Percentiles rank a stretch among this genome's conserved stretches.
These are phyloP conservation scores for Penicillium angulare DNA, from an alignment of 495 filamentous ascomycete species.

Conservation along the genomic window DNA sequence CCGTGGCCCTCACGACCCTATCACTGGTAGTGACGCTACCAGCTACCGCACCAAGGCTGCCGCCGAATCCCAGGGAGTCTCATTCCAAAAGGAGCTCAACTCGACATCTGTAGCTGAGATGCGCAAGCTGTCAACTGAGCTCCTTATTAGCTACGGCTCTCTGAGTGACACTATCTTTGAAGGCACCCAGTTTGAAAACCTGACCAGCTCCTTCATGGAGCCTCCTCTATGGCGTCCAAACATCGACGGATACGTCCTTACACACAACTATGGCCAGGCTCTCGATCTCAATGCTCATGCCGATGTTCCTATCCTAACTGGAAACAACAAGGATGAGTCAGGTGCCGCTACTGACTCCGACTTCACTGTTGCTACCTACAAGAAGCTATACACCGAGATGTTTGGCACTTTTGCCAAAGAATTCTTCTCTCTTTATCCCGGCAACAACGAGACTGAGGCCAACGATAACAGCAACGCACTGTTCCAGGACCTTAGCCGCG, in stretches of 20 bases:
- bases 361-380: slow-evolving; percentile 8
- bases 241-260: slow-evolving; percentile 17
- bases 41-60: slow-evolving; percentile 11
- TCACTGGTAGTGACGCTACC: slow-evolving; percentile 14
- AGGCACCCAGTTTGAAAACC: slow-evolving; percentile 12
- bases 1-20: slow-evolving; percentile 16
- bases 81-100: slow-evolving; percentile 6
- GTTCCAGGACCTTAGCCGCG: slow-evolving; percentile 10
- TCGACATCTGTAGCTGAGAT: background rate
- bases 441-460: slow-evolving; percentile 5
- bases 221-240: slow-evolving; percentile 15
- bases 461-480: slow-evolving; percentile 11
- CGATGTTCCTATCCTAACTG: slow-evolving; percentile 19
- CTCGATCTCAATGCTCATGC: slow-evolving; percentile 6
- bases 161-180: slow-evolving; percentile 6
- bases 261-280: slow-evolving; percentile 9
- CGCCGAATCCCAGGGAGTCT: slow-evolving; percentile 13
- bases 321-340: slow-evolving; percentile 20
- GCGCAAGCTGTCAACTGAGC: background rate
- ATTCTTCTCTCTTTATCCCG: slow-evolving; percentile 20
- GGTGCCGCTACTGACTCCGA: background rate
- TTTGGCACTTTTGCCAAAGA: slow-evolving; percentile 4
- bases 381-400: slow-evolving; percentile 9
- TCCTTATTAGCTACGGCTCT: background rate
- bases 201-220: slow-evolving; percentile 5